Evolutionary conservation across 1,139 yeast genomes (phyloP).

Genomic region (Geotrichum cucujoidarum): DNA sequence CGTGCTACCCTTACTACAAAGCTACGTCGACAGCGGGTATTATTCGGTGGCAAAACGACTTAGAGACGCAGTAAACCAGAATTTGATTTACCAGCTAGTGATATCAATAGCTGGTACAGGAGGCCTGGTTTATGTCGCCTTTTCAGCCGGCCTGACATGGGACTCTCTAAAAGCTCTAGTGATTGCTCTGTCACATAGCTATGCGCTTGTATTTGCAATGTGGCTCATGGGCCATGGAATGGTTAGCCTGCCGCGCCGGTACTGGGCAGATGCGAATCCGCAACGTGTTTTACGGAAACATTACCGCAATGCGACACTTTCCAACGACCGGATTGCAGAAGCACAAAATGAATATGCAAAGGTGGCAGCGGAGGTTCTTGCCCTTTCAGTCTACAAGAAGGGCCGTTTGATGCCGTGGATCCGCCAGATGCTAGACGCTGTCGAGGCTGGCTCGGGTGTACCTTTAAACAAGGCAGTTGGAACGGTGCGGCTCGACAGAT

Average conservation of each 20-base stretch:
- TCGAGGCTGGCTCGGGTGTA: constrained; percentile 26
- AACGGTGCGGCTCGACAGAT: constrained; percentile 26
- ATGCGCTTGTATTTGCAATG: constrained; percentile 65
- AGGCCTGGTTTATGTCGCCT: constrained; percentile 56
- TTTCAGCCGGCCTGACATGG: constrained; percentile 59
- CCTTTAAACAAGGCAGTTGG: constrained; percentile 16
- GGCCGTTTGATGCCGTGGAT: constrained; percentile 41
- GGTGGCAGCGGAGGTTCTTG: constrained; percentile 56
- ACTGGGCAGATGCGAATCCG: constrained; percentile 50
- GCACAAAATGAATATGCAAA: constrained; percentile 60
- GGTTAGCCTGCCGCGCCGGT: constrained; percentile 57
- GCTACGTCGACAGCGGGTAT: constrained; percentile 68
- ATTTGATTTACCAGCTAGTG: constrained; percentile 56
- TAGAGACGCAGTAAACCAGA: constrained; percentile 53
- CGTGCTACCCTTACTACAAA: constrained; percentile 64
- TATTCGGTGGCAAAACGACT: constrained; percentile 45
- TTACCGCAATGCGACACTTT: constrained; percentile 53
- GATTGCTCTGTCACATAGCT: constrained; percentile 75
- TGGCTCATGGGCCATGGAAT: constrained; percentile 87
- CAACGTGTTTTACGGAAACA: constrained; percentile 40
- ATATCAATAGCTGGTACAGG: constrained; percentile 50
- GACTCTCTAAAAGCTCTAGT: constrained; percentile 57
- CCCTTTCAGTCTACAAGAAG: constrained; percentile 39
- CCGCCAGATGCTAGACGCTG: constrained; percentile 33
- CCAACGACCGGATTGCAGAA: constrained; percentile 62